phyloP scores from a whole-genome alignment of 2,329 filamentous ascomycete genomes.

The Stagonosporopsis tanaceti region DNA sequence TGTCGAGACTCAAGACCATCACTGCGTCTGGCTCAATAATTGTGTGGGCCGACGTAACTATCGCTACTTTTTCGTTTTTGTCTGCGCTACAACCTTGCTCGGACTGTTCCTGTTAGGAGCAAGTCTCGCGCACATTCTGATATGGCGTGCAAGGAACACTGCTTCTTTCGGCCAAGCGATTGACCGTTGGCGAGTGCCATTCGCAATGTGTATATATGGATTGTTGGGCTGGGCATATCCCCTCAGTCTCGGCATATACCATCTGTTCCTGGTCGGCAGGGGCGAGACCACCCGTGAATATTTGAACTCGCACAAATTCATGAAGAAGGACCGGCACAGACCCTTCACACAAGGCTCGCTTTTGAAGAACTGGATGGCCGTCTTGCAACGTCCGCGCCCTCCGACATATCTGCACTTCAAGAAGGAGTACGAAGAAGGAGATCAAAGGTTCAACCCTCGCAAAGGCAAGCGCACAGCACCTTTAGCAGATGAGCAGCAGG shows the following conservation, averaged over 20 bases:
- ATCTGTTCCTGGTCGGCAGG: slow-evolving; percentile 86
- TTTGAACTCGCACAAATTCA: slow-evolving; percentile 93
- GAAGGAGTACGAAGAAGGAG: slow-evolving; percentile 75
- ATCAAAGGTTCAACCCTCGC: slow-evolving; percentile 78
- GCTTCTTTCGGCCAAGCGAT: slow-evolving; percentile 75
- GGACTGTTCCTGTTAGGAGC: slow-evolving; percentile 78
- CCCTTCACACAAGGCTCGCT: slow-evolving; percentile 84
- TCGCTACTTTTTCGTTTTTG: slow-evolving; percentile 95
- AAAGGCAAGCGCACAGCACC: slow-evolving; percentile 61
- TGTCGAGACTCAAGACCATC: slow-evolving; percentile 95
- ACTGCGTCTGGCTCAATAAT: slow-evolving; percentile 99
- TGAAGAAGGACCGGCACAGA: slow-evolving; percentile 87
- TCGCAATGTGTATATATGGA: slow-evolving; percentile 88
- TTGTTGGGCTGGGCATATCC: slow-evolving; percentile 80
- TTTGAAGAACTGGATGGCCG: slow-evolving; percentile 79
- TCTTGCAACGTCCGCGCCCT: slow-evolving; percentile 82
- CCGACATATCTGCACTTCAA: slow-evolving; percentile 94
- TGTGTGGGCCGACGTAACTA: slow-evolving; percentile 97
- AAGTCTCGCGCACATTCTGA: slow-evolving; percentile 80
- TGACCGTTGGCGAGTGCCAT: slow-evolving; percentile 76
- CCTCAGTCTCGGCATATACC: slow-evolving; percentile 82
- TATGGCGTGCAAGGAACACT: slow-evolving; percentile 70
- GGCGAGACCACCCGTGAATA: slow-evolving; percentile 97
- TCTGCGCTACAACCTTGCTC: slow-evolving; percentile 79
- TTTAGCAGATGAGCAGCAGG: slow-evolving; percentile 60